Evolutionary conservation across 352 stramenopile genomes (phyloP).

Genomic region (Phytophthora ramorum): DNA sequence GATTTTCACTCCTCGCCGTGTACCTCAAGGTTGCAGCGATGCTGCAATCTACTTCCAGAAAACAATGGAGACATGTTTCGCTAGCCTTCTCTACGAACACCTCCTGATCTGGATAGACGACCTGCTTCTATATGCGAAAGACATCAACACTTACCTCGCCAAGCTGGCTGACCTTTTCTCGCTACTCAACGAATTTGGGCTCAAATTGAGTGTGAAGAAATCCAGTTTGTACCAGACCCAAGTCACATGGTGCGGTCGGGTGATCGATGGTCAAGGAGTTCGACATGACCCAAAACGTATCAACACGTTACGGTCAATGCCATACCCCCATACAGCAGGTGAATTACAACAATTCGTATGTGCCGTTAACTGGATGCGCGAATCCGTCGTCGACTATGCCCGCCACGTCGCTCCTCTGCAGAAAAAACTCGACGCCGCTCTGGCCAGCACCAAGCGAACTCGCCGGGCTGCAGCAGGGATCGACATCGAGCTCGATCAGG

Average conservation of each 20-base stretch:
- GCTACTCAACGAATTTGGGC: conserved; percentile 20
- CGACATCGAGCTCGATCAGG: background rate
- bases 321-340: background rate
- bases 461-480: background rate
- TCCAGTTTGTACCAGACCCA: conserved; percentile 22
- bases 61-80: conserved; percentile 10
- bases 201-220: conserved; percentile 33
- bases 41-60: conserved; percentile 2
- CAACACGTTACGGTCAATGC: background rate
- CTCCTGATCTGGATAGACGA: conserved; percentile 42
- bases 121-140: conserved; percentile 27
- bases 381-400: conserved; percentile 1
- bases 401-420: background rate
- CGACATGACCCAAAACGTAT: conserved; percentile 1
- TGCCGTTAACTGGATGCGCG: background rate
- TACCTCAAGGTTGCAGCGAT: conserved; percentile 14
- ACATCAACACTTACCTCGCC: conserved; percentile 22
- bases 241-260: conserved; percentile 22
- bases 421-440: background rate
- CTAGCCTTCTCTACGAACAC: conserved; percentile 1
- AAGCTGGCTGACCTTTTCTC: conserved; percentile 28
- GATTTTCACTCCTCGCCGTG: conserved; percentile 18
- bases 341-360: conserved; percentile 1
- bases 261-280: background rate
- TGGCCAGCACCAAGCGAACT: background rate